Evolutionary conservation across 208 protist species (phyloP).

Genomic region (Wallacemonas sp.): DNA sequence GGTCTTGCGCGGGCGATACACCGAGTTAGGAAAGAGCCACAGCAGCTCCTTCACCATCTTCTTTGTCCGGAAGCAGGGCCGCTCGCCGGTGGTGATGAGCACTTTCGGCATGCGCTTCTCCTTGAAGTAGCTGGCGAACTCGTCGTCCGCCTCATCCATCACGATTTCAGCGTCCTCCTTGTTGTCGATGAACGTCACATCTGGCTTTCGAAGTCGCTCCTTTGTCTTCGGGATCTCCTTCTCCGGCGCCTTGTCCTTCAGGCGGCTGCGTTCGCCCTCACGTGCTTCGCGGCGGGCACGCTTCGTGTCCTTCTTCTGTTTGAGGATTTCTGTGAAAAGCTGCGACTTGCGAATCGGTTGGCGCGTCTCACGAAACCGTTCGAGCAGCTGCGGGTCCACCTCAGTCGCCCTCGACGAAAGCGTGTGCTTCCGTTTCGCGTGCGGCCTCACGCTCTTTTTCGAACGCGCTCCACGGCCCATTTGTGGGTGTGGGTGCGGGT

Average conservation of each 20-base stretch:
- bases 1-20: constrained; percentile 80
- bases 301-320: constrained; percentile 90
- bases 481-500: too few relatives aligned
- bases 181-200: constrained; percentile 78
- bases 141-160: constrained; percentile 87
- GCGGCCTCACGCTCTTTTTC: constrained; percentile 44
- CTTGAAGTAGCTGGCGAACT: constrained; percentile 83
- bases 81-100: constrained; percentile 89
- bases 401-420: constrained; percentile 42
- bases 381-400: constrained; percentile 75
- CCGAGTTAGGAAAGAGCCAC: constrained; percentile 87
- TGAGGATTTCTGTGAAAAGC: constrained; percentile 82
- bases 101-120: constrained; percentile 67
- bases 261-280: constrained; percentile 65
- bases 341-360: constrained; percentile 84
- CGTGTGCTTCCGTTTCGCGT: constrained; percentile 32
- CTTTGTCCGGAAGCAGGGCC: constrained; percentile 80
- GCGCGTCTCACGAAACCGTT: constrained; percentile 80
- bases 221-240: constrained; percentile 89
- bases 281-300: constrained; percentile 76
- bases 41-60: constrained; percentile 88
- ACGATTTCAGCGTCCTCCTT: constrained; percentile 77
- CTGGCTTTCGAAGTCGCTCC: constrained; percentile 72
- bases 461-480: constrained; percentile 86
- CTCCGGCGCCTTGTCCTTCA: constrained; percentile 69